A percentile compares a stretch with the other conserved stretches of the same genome.
phyloP scores from a whole-genome alignment of 768 basidiomycete genomes.

The Russula earlei region DNA sequence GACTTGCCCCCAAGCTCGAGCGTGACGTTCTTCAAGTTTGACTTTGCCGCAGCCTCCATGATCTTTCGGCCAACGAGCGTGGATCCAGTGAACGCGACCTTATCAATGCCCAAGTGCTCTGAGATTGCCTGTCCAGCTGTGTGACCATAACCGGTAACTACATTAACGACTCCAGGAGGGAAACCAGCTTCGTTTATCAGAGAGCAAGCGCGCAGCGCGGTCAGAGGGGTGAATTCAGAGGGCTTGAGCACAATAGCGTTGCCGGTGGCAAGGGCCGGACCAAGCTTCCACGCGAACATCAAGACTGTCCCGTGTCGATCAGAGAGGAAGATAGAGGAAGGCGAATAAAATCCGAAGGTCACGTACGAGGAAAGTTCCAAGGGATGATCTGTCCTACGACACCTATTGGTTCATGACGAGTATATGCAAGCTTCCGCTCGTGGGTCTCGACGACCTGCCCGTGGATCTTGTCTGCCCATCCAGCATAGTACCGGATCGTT shows the following conservation, averaged over 20 bases:
- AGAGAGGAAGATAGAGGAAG: not conserved
- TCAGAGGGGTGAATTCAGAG: constrained; percentile 54
- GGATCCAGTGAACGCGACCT: constrained; percentile 69
- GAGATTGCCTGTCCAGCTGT: constrained; percentile 50
- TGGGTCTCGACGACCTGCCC: constrained; percentile 66
- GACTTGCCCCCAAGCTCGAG: constrained; percentile 72
- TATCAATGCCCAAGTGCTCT: constrained; percentile 47
- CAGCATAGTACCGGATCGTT: constrained; percentile 70
- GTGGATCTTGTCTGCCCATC: constrained; percentile 81
- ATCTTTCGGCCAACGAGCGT: constrained; percentile 55
- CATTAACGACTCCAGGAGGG: constrained; percentile 55
- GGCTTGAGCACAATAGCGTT: constrained; percentile 56
- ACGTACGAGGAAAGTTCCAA: constrained; percentile 52
- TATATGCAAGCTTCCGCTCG: constrained; percentile 43
- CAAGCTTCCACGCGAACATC: constrained; percentile 55
- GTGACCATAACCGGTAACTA: constrained; percentile 45
- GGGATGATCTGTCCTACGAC: constrained; percentile 54
- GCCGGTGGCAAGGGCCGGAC: constrained; percentile 54
- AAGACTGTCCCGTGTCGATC: constrained; percentile 32
- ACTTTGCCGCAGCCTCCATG: constrained; percentile 47
- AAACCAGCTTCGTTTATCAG: constrained; percentile 50
- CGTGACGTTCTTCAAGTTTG: constrained; percentile 61
- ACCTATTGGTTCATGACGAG: constrained; percentile 51
- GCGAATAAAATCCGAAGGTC: not conserved
- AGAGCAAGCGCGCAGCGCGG: constrained; percentile 37